These are phyloP conservation scores for Trichophyton benhamiae DNA, from an alignment of 2,329 filamentous ascomycete genomes.

Conservation along the genomic window DNA sequence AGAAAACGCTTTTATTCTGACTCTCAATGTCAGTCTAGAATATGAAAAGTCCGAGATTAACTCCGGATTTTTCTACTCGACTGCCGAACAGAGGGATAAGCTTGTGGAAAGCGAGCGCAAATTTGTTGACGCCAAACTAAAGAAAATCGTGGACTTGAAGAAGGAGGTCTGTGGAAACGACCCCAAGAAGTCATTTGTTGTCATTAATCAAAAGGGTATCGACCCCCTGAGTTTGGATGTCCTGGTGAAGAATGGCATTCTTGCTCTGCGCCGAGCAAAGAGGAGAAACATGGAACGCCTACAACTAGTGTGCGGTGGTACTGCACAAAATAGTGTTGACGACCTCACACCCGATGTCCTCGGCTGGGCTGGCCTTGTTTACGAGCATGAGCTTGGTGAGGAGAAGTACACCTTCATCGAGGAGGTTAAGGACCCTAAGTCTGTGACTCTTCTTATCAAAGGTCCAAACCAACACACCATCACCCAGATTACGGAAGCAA, in stretches of 20 bases:
- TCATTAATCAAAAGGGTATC: slow-evolving; percentile 99
- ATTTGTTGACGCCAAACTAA: slow-evolving; percentile 90
- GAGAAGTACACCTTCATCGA: slow-evolving; percentile 99
- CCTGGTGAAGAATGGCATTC: slow-evolving; percentile 93
- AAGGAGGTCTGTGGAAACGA: slow-evolving; percentile 93
- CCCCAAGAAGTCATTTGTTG: slow-evolving; percentile 86
- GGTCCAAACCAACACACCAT: slow-evolving; percentile 96
- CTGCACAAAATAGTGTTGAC: slow-evolving; percentile 90
- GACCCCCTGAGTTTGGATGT: slow-evolving; percentile 93
- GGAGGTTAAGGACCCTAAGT: slow-evolving; percentile 97
- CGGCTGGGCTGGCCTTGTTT: slow-evolving; percentile 91
- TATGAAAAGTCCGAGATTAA: slow-evolving; percentile 99
- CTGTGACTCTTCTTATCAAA: slow-evolving; percentile 94
- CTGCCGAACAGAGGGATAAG: slow-evolving; percentile 92
- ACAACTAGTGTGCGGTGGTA: slow-evolving; percentile 84
- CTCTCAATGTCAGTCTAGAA: slow-evolving; percentile 89
- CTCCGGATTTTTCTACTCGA: slow-evolving; percentile 97
- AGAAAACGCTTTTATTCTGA: slow-evolving; percentile 90
- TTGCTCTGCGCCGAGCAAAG: slow-evolving; percentile 88
- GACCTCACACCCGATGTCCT: slow-evolving; percentile 78
- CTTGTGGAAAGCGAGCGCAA: slow-evolving; percentile 92
- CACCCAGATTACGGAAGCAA: slow-evolving; percentile 88
- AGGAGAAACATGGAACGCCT: slow-evolving; percentile 97
- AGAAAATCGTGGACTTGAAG: slow-evolving; percentile 96
- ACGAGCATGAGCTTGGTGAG: slow-evolving; percentile 93